Base-by-base conservation (phyloP, 441 rosid species). In the Pelargonium cotyledonis region DNA sequence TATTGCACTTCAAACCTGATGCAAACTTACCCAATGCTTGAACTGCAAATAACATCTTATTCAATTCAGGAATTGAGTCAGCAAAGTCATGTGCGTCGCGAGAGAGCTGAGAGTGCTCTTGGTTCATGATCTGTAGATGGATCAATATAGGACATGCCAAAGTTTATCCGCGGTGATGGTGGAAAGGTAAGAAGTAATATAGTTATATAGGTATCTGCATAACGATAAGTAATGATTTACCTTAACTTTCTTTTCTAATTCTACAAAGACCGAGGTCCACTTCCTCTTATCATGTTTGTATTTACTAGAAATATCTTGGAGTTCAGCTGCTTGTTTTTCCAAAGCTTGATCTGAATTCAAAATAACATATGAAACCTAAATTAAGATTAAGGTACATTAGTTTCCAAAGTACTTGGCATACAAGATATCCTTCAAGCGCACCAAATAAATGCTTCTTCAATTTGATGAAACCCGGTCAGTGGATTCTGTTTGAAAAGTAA, bases 21-120 rank as follows among this genome's bases (percentile, higher is more conserved):
- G 23, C 66, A 69, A 68, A 78, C 84, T 68, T 85, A 91, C 96
- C 89, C 49, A 90, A 75, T 72, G 88, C 92, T 72, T 89, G 96
- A 79, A 93, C 95, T 55, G 86, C 96, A 71, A 67, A 79, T 71
- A 88, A 88, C 95, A 93, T 93, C 75, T 83, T 87, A 74, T 76
- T 84, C 80, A 93, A 68, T 43, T 87, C 86, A 0, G 91, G 96
- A 73, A 93, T 84, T 26, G 96, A 86, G 77, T 81, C 90, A 14
- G 78, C 87, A 71, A 91, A 93, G 58, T 84, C 84, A 69, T 86
- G 95, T 73, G 97, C 96, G 70, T 87, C 89, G 15, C 40, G 77
- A 12, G 90, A 85, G 73, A 91, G 90, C 78, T 74, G 85, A 72
- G 83, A 78, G 66, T 93, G 96, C 79, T 91, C 91, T 74, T 77